Evolutionary conservation across 176 grass and related monocot genomes (phyloP), one percentile per base, ranked within the genome.

Genomic region (Carex myosuroides): DNA sequence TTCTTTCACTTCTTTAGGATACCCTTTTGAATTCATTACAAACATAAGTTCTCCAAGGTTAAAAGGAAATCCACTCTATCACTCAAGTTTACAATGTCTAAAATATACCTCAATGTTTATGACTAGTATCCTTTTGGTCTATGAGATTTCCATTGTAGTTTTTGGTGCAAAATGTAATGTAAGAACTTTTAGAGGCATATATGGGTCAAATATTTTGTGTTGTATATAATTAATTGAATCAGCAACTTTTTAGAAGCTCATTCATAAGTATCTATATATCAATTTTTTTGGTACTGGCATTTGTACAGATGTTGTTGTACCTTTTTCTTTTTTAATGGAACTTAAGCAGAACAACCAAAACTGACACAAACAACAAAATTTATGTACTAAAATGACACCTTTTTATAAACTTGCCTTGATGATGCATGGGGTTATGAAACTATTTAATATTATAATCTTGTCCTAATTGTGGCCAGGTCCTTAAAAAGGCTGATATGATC

Each of bases 401-500:
- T 50, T 50, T 76, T 55, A 56, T 56, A 3, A 16, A 74, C 42
- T 77, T 17, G 13, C 33, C 13, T 75, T 53, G 12, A 75, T 75
- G 46, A 53, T 22, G 12, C 53, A 54, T 75, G 71, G 12, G 4
- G 24, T 77, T 32, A 39, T 89, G 58, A 71, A 87, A 54, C 39
- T 59, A 55, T 76, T 50, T 89, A 16, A 84, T 88, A 55, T 80
- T 46, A 56, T 63, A 77, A 13, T 68, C 18, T 70, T 1, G 56
- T 73, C 32, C 90, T 60, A 60, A 76, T 84, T 78, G 76, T 79
- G 82, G 89, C 20, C 87, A 99, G 97, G 97, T 99, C 56, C 85
- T 99, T 65, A 94, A 89, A 90, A 99, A 99, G 83, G 91, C 97
- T 86, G 97, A 99, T 92, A 99, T 96, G 97, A 99, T 99, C 81